Evolutionary conservation across 1,284 basidiomycete species (phyloP).

Genomic region (Sparassis latifolia): DNA sequence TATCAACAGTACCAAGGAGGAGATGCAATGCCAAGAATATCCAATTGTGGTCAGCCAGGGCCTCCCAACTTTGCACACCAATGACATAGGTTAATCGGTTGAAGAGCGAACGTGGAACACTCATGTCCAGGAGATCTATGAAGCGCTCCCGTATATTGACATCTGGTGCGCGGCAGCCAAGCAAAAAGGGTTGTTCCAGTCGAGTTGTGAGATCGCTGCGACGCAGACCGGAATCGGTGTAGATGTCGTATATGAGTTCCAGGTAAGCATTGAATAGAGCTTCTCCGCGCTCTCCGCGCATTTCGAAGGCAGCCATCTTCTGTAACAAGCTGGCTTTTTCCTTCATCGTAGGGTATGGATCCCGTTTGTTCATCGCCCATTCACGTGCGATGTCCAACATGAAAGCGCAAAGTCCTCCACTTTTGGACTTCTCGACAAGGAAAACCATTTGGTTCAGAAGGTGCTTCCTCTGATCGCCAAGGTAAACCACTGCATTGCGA

Average conservation of each 20-base stretch:
- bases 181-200: conserved; percentile 89
- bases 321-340: conserved; percentile 90
- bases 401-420: conserved; percentile 73
- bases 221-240: conserved; percentile 79
- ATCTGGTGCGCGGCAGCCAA: conserved; percentile 88
- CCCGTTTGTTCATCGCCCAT: conserved; percentile 84
- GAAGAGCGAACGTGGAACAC: conserved; percentile 78
- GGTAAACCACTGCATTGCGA: conserved; percentile 53
- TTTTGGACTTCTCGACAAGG: conserved; percentile 92
- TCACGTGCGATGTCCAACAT: conserved; percentile 84
- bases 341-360: conserved; percentile 88
- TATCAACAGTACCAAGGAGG: conserved; percentile 79
- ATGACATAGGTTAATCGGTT: conserved; percentile 87
- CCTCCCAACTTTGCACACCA: conserved; percentile 95
- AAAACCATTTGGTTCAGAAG: conserved; percentile 73
- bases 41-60: conserved; percentile 92
- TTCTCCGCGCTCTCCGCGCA: conserved; percentile 70
- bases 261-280: conserved; percentile 80
- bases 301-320: conserved; percentile 90
- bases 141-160: conserved; percentile 79
- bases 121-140: conserved; percentile 87
- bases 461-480: conserved; percentile 69
- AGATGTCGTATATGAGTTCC: conserved; percentile 91
- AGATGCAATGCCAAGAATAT: conserved; percentile 90
- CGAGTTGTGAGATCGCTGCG: conserved; percentile 93